Percentiles rank a stretch among this genome's conserved stretches.
phyloP scores from a whole-genome alignment of 176 grass and related monocot genomes.

The Lolium rigidum region DNA sequence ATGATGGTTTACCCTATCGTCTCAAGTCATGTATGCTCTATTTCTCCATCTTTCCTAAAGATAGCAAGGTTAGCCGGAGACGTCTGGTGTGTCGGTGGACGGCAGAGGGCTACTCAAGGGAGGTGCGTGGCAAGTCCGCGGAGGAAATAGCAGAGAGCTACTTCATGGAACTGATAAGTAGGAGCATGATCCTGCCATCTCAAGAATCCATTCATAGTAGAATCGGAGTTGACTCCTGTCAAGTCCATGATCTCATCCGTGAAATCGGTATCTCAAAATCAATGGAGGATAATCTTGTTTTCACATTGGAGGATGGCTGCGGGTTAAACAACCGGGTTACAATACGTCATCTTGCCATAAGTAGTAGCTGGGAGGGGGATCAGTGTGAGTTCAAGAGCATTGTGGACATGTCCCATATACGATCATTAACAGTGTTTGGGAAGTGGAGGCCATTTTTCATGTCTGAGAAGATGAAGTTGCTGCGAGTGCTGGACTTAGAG shows the following conservation, averaged over 20 bases:
- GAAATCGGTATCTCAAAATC: conserved; percentile 29
- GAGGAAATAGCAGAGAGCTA: conserved; percentile 34
- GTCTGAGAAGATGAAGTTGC: conserved; percentile 25
- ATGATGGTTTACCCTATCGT: conserved; percentile 17
- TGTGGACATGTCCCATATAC: conserved; percentile 9
- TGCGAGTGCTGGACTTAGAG: conserved; percentile 26
- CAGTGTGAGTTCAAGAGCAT: conserved; percentile 12
- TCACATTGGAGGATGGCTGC: conserved; percentile 27
- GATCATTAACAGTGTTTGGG: conserved; percentile 31
- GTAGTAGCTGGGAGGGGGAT: conserved; percentile 16
- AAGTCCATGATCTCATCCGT: conserved; percentile 16
- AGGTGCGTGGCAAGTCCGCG: conserved; percentile 15
- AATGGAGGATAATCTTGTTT: conserved; percentile 23
- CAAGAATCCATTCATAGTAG: conserved; percentile 28
- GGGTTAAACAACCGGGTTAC: background rate
- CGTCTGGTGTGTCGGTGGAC: conserved; percentile 19
- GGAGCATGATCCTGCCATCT: conserved; percentile 29
- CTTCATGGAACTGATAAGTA: conserved; percentile 30
- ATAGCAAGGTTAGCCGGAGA: conserved; percentile 13
- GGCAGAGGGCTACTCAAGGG: conserved; percentile 25
- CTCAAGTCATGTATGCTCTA: conserved; percentile 31
- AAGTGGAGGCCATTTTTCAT: conserved; percentile 28
- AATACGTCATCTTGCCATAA: conserved; percentile 26
- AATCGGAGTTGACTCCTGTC: conserved; percentile 13
- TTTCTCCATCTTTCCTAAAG: conserved; percentile 26